Evolutionary conservation across 768 basidiomycete species (phyloP), one percentile per base, ranked within the genome.

Genomic region (Termitomyces sp.): DNA sequence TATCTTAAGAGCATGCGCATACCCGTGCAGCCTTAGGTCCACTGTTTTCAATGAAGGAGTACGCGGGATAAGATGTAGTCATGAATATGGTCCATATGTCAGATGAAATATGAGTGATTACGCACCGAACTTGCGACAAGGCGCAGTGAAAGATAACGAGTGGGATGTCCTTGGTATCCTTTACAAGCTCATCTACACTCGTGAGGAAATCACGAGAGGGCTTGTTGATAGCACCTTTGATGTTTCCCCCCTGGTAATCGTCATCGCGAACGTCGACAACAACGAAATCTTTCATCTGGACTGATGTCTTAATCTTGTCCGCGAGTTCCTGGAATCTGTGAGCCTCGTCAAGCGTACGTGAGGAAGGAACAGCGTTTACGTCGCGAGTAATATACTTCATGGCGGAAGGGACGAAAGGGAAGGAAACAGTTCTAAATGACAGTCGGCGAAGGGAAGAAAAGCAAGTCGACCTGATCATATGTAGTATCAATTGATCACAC

Each of bases 261-360:
- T 86, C 82, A 68, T 92, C 91, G n/a, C 92, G 85, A 32, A 94
- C 92, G 68, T 94, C 92, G 41, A 94, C 80, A 44, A 94, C 79
- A 31, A 87, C 69, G 67, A 85, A 93, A 67, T 92, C 89, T 67
- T 83, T 81, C 64, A 75, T 71, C 8, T 82, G 72, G 32, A 74
- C 71, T 64, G 84, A 84, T 55, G 77, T 83, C 70, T 86, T 91
- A 62, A 92, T 85, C 58, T 90, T 69, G 31, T 72, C 70, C 20
- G 85, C 85, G 47, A 93, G 82, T 66, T 88, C 83, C 90, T 92
- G 67, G 67, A 26, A 42, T 47, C 47, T 51, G 31, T 13, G 31
- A 24, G 55, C 56, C 37, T 55, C 18, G 18, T 46, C 37, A 41
- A 29, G 16, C 16, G 24, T 57, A 18, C 18, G 26, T 31, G 32